Conservation (phyloP, 106 monocot species). For the Acanthochlamys bracteata region DNA sequence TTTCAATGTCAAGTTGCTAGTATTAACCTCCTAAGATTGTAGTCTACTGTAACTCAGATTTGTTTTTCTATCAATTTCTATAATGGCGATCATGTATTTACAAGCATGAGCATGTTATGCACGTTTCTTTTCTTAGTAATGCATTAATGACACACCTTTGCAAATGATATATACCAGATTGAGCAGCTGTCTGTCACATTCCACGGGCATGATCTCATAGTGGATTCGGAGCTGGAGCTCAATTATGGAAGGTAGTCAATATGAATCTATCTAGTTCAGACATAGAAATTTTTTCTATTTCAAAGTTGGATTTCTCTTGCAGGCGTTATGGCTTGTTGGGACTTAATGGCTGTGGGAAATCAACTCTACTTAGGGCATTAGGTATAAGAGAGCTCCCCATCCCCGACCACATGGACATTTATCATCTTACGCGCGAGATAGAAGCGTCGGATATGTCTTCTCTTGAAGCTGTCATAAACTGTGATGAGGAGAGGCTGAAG, state of each 20-base stretch:
- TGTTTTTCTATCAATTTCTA: too few relatives aligned
- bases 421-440: conserved; percentile 81
- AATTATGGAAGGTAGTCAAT: conserved; percentile 85
- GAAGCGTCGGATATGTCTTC: conserved; percentile 96
- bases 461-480: conserved; percentile 80
- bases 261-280: not conserved
- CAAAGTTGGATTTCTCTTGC: not conserved
- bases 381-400: conserved; percentile 87
- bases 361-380: conserved; percentile 74
- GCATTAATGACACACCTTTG: too few relatives aligned
- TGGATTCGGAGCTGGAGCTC: conserved; percentile 91
- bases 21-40: too few relatives aligned
- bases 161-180: conserved; percentile 34
- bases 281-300: not conserved
- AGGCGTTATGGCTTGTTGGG: conserved; percentile 96
- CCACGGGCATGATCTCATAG: conserved; percentile 96
- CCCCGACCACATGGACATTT: conserved; percentile 96
- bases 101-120: too few relatives aligned
- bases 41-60: too few relatives aligned
- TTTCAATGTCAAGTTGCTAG: too few relatives aligned
- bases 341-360: conserved; percentile 97
- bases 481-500: conserved; percentile 85
- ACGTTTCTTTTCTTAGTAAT: not conserved
- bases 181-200: conserved; percentile 91
- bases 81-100: too few relatives aligned